A percentile compares a stretch with the other conserved stretches of the same genome.
Evolutionary conservation across 495 filamentous ascomycete genomes (phyloP).

Genomic region (Hypoxylon fuscum): DNA sequence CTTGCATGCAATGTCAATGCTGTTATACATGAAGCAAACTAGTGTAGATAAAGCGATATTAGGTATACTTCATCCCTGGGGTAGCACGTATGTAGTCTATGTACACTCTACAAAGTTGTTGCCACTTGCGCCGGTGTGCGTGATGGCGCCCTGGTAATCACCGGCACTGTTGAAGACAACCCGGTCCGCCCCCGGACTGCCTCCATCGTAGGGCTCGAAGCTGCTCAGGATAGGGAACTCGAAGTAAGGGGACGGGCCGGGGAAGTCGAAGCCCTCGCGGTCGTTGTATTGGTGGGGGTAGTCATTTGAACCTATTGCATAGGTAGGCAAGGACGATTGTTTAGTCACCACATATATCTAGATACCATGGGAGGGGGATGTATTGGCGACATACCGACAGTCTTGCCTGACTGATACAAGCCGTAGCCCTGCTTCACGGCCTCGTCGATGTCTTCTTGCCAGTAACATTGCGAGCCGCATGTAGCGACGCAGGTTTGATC

Average conservation of each 20-base stretch:
- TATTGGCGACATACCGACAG: constrained; percentile 50
- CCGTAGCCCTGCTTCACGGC: constrained; percentile 62
- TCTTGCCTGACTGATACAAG: constrained; percentile 56
- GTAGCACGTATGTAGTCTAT: not conserved
- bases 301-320: constrained; percentile 44
- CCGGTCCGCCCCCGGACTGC: constrained; percentile 74
- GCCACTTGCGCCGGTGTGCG: constrained; percentile 73
- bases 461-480: constrained; percentile 52
- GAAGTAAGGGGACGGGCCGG: constrained; percentile 65
- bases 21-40: too few relatives aligned
- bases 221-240: constrained; percentile 74
- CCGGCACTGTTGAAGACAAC: constrained; percentile 69
- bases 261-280: constrained; percentile 77
- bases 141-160: constrained; percentile 67
- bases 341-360: too few relatives aligned
- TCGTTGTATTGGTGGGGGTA: constrained; percentile 80
- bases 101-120: constrained; percentile 71
- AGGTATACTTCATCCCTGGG: not conserved
- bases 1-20: too few relatives aligned
- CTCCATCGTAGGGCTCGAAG: constrained; percentile 65
- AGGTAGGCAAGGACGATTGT: not conserved
- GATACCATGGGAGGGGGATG: too few relatives aligned
- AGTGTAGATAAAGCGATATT: too few relatives aligned
- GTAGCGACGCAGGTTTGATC: constrained; percentile 48
- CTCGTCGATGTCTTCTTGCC: constrained; percentile 51